phyloP scores from a whole-genome alignment of 805 yeast species.

The Suhomyces prunicola region DNA sequence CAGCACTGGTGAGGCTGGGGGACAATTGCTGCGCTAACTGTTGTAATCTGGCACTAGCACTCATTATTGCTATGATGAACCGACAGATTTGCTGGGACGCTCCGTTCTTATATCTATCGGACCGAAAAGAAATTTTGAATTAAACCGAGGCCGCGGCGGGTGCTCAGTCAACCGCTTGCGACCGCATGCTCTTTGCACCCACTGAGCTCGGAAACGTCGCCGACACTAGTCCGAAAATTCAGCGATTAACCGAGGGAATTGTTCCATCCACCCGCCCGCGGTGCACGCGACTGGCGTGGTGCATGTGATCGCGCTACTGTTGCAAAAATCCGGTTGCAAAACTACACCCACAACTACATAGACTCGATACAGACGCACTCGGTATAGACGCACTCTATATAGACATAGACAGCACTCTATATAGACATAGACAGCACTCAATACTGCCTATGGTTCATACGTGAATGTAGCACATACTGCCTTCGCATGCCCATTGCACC shows the following conservation, averaged over 20 bases:
- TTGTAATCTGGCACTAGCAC: slow-evolving; percentile 25
- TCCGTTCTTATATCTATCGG: neutral
- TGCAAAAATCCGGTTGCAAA: neutral
- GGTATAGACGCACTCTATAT: too few species aligned
- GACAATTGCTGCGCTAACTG: slow-evolving; percentile 27
- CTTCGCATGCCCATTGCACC: too few species aligned
- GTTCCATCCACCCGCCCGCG: neutral
- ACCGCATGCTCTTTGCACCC: neutral
- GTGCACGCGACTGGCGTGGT: neutral
- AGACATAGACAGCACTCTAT: neutral
- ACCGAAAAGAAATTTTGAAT: neutral
- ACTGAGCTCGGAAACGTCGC: neutral
- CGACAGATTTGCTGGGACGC: neutral
- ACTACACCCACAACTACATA: neutral
- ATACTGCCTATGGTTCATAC: too few species aligned
- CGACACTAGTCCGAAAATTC: neutral
- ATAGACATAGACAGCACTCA: neutral
- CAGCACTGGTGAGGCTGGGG: slow-evolving; percentile 14
- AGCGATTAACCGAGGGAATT: neutral
- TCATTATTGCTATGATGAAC: neutral
- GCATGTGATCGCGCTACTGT: neutral
- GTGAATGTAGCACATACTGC: too few species aligned
- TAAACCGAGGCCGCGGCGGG: neutral
- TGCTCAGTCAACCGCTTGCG: neutral
- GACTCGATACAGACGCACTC: too few species aligned